phyloP scores from a whole-genome alignment of 257 asterid genomes.

The Mitragyna speciosa region DNA sequence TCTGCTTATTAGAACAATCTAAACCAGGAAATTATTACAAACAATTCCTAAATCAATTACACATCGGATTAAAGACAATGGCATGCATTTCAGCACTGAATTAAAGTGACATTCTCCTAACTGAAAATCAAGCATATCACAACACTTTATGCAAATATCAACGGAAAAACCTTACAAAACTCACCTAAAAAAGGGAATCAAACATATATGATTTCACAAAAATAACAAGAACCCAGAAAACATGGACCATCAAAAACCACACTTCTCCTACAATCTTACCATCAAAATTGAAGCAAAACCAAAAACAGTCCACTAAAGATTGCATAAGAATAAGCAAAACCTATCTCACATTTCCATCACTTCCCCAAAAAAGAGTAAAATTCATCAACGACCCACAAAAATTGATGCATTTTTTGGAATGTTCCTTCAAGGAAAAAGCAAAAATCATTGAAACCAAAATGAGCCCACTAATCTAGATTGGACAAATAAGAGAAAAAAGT shows the following conservation, averaged over 20 bases:
- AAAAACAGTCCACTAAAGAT: conserved; percentile 21
- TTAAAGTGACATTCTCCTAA: conserved; percentile 7
- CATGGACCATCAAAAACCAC: conserved; percentile 7
- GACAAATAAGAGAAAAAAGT: not conserved
- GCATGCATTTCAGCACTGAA: conserved; percentile 3
- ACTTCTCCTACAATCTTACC: not conserved
- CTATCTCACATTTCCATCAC: conserved; percentile 24
- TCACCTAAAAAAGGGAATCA: not conserved
- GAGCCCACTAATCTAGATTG: conserved; percentile 17
- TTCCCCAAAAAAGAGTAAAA: not conserved
- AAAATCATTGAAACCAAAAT: not conserved
- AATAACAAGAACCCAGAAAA: not conserved
- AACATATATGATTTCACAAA: not conserved
- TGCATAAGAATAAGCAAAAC: conserved; percentile 24
- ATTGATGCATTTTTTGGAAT: not conserved
- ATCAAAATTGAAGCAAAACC: conserved; percentile 16
- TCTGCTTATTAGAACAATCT: conserved; percentile 17
- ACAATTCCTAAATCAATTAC: conserved; percentile 10
- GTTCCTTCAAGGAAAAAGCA: not conserved
- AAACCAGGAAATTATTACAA: not conserved
- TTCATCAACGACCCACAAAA: conserved; percentile 21
- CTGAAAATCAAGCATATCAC: not conserved
- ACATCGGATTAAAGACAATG: conserved; percentile 6
- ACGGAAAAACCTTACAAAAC: not conserved
- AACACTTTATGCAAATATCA: not conserved